Conservation (phyloP, 1,284 basidiomycete species). For the Pholiota adiposa region DNA sequence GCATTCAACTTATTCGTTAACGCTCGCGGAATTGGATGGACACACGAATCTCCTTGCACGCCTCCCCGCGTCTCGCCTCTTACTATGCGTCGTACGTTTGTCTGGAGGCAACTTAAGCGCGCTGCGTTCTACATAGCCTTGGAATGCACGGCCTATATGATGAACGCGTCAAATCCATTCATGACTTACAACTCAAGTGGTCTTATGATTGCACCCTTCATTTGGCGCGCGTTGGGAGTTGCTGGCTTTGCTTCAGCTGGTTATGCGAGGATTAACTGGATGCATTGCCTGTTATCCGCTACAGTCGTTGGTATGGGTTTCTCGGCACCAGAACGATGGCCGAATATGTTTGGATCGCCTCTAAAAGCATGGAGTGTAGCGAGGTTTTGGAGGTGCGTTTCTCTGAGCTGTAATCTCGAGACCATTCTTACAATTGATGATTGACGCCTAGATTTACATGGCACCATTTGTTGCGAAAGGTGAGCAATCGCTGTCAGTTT, state of each 20-base stretch:
- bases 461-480: constrained; percentile 33
- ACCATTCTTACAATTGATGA: background rate
- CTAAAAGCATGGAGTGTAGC: constrained; percentile 25
- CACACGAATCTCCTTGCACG: constrained; percentile 21
- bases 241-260: constrained; percentile 15
- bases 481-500: constrained; percentile 9
- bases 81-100: constrained; percentile 10
- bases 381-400: constrained; percentile 31
- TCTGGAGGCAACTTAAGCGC: constrained; percentile 9
- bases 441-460: constrained; percentile 24
- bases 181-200: constrained; percentile 6
- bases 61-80: constrained; percentile 12
- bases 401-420: background rate
- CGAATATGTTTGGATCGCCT: constrained; percentile 26
- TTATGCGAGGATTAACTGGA: constrained; percentile 15
- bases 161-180: constrained; percentile 20
- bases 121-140: constrained; percentile 6
- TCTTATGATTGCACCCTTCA: background rate
- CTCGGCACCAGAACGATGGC: constrained; percentile 29
- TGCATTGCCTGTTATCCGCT: constrained; percentile 19
- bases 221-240: constrained; percentile 15
- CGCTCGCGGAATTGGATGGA: constrained; percentile 31
- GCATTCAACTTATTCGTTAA: constrained; percentile 23
- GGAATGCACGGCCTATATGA: constrained; percentile 5
- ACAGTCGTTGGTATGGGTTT: constrained; percentile 23